A percentile compares a stretch with the other conserved stretches of the same genome.
Evolutionary conservation across 164 flowering plant genomes (phyloP).

Genomic region (Sextonia rubra): DNA sequence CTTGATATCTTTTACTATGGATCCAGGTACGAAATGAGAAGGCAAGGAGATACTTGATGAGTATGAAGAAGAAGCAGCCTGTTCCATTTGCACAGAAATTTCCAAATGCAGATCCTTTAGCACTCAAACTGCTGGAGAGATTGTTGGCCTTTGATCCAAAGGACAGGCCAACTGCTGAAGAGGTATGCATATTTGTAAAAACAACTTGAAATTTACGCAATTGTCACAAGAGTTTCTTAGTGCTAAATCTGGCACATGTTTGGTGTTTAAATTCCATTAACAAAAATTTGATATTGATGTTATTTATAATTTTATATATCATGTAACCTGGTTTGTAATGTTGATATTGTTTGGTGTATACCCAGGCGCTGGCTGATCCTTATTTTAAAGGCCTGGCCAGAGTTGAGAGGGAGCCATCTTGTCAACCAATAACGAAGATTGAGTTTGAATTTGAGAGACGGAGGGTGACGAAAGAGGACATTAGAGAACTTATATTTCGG

Average conservation of each 20-base stretch:
- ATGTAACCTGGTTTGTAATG: no score
- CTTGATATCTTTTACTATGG: slow-evolving; percentile 3
- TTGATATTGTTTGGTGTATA: neutral
- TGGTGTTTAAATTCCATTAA: neutral
- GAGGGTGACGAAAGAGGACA: slow-evolving; percentile 80
- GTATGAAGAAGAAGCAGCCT: slow-evolving; percentile 87
- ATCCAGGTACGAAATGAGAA: slow-evolving; percentile 85
- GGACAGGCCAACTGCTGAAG: slow-evolving; percentile 91
- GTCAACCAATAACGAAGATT: slow-evolving; percentile 78
- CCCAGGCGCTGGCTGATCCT: slow-evolving; percentile 85
- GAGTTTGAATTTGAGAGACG: slow-evolving; percentile 95
- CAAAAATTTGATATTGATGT: no score
- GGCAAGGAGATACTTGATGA: slow-evolving; percentile 79
- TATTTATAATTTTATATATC: no score
- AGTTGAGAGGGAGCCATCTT: slow-evolving; percentile 85
- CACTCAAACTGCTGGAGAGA: slow-evolving; percentile 62
- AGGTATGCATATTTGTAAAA: slow-evolving; percentile 36
- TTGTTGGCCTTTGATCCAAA: slow-evolving; percentile 93
- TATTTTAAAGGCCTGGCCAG: slow-evolving; percentile 80
- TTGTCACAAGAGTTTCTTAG: neutral
- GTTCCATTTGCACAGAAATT: slow-evolving; percentile 71
- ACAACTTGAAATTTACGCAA: neutral
- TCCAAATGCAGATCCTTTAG: slow-evolving; percentile 88
- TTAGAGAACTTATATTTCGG: slow-evolving; percentile 72
- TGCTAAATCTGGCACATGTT: neutral